These are phyloP conservation scores for Talaromyces atroroseus DNA, from an alignment of 2,329 filamentous ascomycete genomes.

Conservation along the genomic window DNA sequence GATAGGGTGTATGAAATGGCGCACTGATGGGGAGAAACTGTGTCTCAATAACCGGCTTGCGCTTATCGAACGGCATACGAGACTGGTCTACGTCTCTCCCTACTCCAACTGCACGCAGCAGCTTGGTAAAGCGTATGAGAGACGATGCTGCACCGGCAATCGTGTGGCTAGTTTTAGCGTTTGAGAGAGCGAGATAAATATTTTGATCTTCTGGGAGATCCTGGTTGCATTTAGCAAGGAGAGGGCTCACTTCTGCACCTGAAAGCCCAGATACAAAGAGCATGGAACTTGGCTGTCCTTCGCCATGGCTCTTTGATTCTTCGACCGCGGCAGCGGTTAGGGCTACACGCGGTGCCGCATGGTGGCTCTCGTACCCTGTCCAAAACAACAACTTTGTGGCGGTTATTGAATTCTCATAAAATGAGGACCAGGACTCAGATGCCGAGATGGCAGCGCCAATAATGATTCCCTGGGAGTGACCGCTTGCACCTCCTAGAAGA, in stretches of 20 bases:
- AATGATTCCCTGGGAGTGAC: not conserved
- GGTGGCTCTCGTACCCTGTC: not conserved
- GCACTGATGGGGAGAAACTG: conserved; percentile 38
- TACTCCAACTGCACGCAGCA: not conserved
- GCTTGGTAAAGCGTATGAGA: not conserved
- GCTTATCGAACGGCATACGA: conserved; percentile 27
- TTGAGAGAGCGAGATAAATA: not conserved
- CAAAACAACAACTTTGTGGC: not conserved
- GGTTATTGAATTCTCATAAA: not conserved
- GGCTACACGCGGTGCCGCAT: not conserved
- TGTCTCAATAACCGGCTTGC: conserved; percentile 23
- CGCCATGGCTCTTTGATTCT: not conserved
- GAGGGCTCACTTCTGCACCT: not conserved
- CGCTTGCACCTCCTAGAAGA: not conserved
- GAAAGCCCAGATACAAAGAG: not conserved
- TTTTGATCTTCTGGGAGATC: not conserved
- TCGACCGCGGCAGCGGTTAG: not conserved
- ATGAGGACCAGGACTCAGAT: not conserved
- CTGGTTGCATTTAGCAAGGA: not conserved
- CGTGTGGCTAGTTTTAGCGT: not conserved
- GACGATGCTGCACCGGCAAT: not conserved
- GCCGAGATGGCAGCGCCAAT: not conserved
- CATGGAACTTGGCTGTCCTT: conserved; percentile 4
- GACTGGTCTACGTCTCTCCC: conserved; percentile 18
- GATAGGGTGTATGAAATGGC: conserved; percentile 37